Percentiles rank a stretch among this genome's conserved stretches.
phyloP scores from a whole-genome alignment of 768 basidiomycete species.

The Agaricus bisporus region DNA sequence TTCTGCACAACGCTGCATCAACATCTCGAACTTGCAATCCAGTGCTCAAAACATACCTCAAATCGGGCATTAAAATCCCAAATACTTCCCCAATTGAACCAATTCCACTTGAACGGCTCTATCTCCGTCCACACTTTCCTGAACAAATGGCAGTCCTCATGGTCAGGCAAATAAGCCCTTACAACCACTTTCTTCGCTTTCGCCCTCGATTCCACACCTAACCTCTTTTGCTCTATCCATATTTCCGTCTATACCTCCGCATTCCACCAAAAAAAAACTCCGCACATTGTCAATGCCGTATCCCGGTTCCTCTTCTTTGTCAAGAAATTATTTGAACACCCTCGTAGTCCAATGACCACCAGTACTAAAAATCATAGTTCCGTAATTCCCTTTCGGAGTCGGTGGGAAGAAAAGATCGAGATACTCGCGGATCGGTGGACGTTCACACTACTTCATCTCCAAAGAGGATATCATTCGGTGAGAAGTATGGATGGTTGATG shows the following conservation, averaged over 20 bases:
- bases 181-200: slow-evolving; percentile 40
- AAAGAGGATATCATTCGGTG: slow-evolving; percentile 38
- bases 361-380: slow-evolving; percentile 57
- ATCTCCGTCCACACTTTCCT: slow-evolving; percentile 41
- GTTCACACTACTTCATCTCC: slow-evolving; percentile 52
- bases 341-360: slow-evolving; percentile 67
- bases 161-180: slow-evolving; percentile 57
- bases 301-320: slow-evolving; percentile 24
- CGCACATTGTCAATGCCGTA: slow-evolving; percentile 50
- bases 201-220: slow-evolving; percentile 12
- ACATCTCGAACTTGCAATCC: not conserved
- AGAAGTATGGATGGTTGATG: slow-evolving; percentile 23
- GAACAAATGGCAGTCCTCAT: slow-evolving; percentile 55
- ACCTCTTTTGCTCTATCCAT: slow-evolving; percentile 21
- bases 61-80: slow-evolving; percentile 51
- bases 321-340: slow-evolving; percentile 32
- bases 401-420: slow-evolving; percentile 41
- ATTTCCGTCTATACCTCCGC: slow-evolving; percentile 41
- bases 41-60: slow-evolving; percentile 33
- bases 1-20: slow-evolving; percentile 22
- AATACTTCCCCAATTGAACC: slow-evolving; percentile 66
- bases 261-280: slow-evolving; percentile 54
- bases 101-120: slow-evolving; percentile 36
- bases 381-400: slow-evolving; percentile 46
- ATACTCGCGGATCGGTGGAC: slow-evolving; percentile 45